Percentiles rank a stretch among this genome's conserved stretches.
Evolutionary conservation across 371 early-diverging fungal species (phyloP).

Genomic region (Mortierella sp.): DNA sequence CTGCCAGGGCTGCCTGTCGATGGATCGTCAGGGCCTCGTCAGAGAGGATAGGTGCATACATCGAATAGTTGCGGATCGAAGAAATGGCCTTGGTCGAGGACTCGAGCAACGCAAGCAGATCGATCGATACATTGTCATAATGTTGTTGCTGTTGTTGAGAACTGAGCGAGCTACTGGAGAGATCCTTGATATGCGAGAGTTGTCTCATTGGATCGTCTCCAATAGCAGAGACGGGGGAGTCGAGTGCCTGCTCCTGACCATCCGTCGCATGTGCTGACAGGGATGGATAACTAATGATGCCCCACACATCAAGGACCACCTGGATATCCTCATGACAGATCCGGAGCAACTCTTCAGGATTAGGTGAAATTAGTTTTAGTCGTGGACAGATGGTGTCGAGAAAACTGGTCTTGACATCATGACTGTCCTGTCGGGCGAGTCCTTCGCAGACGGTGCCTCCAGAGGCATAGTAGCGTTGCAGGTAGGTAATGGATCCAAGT

Average conservation of each 20-base stretch:
- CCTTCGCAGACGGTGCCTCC: conserved; percentile 50
- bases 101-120: conserved; percentile 45
- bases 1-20: conserved; percentile 45
- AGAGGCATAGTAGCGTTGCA: conserved; percentile 55
- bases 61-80: conserved; percentile 53
- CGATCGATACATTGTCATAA: conserved; percentile 35
- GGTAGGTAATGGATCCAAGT: conserved; percentile 53
- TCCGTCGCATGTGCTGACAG: conserved; percentile 15
- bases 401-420: conserved; percentile 23
- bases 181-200: conserved; percentile 30
- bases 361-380: conserved; percentile 38
- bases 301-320: conserved; percentile 50
- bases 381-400: conserved; percentile 36
- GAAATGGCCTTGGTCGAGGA: conserved; percentile 53
- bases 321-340: conserved; percentile 53
- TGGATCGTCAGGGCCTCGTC: conserved; percentile 35
- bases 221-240: conserved; percentile 29
- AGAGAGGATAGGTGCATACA: conserved; percentile 46
- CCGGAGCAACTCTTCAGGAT: conserved; percentile 36
- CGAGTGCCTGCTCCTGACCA: conserved; percentile 20
- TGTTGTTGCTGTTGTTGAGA: conserved; percentile 21
- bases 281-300: conserved; percentile 49
- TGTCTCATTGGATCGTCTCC: conserved; percentile 23
- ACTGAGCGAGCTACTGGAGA: conserved; percentile 25
- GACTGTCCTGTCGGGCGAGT: conserved; percentile 17